A percentile compares a stretch with the other conserved stretches of the same genome.
Conservation (phyloP, 75 land plant genomes). For the Cupressus sempervirens region DNA sequence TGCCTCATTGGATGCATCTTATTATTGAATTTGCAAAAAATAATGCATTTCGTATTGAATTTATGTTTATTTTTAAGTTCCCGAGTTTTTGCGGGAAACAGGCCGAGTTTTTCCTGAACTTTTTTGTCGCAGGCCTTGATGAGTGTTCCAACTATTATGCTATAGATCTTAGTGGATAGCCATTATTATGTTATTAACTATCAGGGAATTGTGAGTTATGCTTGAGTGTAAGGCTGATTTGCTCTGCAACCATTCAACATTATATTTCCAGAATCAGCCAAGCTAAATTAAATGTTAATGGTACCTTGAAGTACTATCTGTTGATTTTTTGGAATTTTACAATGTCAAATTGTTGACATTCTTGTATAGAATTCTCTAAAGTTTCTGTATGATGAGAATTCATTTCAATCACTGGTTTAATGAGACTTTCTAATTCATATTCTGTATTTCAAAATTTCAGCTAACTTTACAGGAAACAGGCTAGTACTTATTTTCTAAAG, state of each 20-base stretch:
- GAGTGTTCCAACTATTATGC: too few relatives aligned
- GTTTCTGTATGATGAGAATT: neutral
- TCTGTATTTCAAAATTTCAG: neutral
- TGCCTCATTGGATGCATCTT: too few relatives aligned
- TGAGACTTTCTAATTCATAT: neutral
- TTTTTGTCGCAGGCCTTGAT: too few relatives aligned
- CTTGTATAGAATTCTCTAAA: neutral
- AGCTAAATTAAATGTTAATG: neutral
- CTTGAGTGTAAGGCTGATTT: neutral
- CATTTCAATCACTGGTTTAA: neutral
- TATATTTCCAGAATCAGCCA: neutral
- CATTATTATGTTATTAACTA: neutral
- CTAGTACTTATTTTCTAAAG: neutral
- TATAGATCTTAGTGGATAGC: neutral
- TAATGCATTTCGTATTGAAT: too few relatives aligned
- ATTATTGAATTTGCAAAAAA: too few relatives aligned
- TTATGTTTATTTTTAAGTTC: too few relatives aligned
- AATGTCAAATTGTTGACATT: neutral
- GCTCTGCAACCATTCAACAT: neutral
- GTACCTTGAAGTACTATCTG: neutral
- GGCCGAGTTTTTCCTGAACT: too few relatives aligned
- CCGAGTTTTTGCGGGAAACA: too few relatives aligned
- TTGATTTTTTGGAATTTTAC: neutral
- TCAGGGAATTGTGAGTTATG: neutral
- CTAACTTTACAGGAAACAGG: neutral